Conservation (phyloP, 1,139 yeast species). For the Debaryomyces psychrophilus region DNA sequence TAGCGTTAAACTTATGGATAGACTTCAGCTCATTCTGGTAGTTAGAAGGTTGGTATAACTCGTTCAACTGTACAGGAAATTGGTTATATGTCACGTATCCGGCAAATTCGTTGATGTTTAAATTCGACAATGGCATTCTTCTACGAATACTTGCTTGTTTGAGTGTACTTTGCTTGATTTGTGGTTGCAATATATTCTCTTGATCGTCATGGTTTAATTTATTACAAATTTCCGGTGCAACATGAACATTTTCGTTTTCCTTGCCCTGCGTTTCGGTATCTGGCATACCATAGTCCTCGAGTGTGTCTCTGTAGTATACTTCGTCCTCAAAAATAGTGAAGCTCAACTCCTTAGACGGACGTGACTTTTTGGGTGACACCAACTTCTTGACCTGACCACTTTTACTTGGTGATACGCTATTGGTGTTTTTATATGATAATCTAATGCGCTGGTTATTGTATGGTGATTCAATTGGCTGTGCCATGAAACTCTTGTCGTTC, state of each 20-base stretch:
- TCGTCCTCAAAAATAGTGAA: constrained; percentile 46
- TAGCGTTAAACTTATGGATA: constrained; percentile 34
- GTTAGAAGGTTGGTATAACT: constrained; percentile 37
- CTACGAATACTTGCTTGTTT: constrained; percentile 11
- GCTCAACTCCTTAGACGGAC: constrained; percentile 20
- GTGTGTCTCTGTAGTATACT: constrained; percentile 8
- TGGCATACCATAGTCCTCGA: constrained; percentile 5
- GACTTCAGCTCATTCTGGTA: constrained; percentile 38
- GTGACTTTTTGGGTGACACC: constrained; percentile 23
- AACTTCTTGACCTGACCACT: neutral
- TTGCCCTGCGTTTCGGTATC: constrained; percentile 1
- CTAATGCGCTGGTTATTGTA: constrained; percentile 11
- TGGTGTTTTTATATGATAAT: constrained; percentile 6
- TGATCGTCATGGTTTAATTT: constrained; percentile 40
- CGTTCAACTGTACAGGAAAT: constrained; percentile 26
- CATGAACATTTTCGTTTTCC: constrained; percentile 5
- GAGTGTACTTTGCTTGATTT: constrained; percentile 21
- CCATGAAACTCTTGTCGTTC: constrained; percentile 4
- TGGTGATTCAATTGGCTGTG: constrained; percentile 13
- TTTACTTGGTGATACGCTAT: constrained; percentile 13
- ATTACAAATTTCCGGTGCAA: constrained; percentile 16
- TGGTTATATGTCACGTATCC: constrained; percentile 30
- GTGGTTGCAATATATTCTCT: constrained; percentile 51
- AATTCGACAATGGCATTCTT: constrained; percentile 38
- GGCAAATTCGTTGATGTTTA: constrained; percentile 37